Conservation (phyloP, 192 early-diverging fungal species). For the Linnemannia zychae region DNA sequence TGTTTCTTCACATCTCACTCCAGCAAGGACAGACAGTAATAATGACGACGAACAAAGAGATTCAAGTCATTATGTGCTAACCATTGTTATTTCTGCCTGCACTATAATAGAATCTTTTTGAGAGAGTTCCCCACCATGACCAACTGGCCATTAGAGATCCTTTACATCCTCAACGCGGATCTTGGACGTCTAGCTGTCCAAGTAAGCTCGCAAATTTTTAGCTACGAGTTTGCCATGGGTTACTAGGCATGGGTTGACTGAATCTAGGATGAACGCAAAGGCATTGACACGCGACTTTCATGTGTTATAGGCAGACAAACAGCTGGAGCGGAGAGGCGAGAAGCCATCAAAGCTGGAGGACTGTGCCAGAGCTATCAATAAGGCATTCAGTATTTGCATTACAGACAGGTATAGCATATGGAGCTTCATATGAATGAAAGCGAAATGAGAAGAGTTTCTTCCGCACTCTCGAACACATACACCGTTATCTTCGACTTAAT, state of each 20-base stretch:
- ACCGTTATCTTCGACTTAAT: too few species aligned
- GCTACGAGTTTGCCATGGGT: too few species aligned
- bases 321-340: conserved; percentile 49
- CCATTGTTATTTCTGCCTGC: neutral
- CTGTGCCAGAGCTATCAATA: conserved; percentile 87
- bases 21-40: neutral
- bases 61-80: neutral
- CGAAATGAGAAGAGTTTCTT: too few species aligned
- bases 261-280: neutral
- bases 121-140: conserved; percentile 59
- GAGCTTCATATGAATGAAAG: neutral
- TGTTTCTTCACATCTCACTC: too few species aligned
- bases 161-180: conserved; percentile 73
- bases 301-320: conserved; percentile 65
- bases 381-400: conserved; percentile 89
- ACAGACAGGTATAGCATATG: conserved; percentile 77
- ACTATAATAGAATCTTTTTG: conserved; percentile 61
- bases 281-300: neutral
- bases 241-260: neutral
- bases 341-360: conserved; percentile 80
- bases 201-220: conserved; percentile 37
- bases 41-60: neutral
- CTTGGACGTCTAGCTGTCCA: conserved; percentile 63
- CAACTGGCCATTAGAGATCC: conserved; percentile 72
- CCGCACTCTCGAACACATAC: too few species aligned